These are phyloP conservation scores for Brettanomyces sp. DNA, from an alignment of 805 yeast genomes.

Conservation along the genomic window DNA sequence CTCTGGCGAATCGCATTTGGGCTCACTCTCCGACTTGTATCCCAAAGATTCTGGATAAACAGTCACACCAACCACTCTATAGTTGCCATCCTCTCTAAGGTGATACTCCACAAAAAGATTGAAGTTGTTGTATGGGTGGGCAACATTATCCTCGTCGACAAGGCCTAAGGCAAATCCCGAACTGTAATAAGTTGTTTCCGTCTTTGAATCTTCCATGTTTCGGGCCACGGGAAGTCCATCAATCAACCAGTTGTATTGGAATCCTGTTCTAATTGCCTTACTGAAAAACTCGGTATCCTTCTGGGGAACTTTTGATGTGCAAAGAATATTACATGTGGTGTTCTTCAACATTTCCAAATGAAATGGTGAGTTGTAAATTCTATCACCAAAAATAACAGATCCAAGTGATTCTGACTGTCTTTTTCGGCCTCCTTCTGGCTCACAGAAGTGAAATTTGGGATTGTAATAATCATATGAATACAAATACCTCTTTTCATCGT, in stretches of 20 bases:
- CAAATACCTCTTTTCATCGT: slow-evolving; percentile 42
- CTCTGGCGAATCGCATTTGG: slow-evolving; percentile 14
- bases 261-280: slow-evolving; percentile 72
- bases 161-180: slow-evolving; percentile 76
- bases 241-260: slow-evolving; percentile 82
- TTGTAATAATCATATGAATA: slow-evolving; percentile 80
- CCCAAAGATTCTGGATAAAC: slow-evolving; percentile 57
- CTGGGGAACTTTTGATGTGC: slow-evolving; percentile 50
- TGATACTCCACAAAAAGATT: slow-evolving; percentile 78
- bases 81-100: slow-evolving; percentile 52
- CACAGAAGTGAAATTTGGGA: slow-evolving; percentile 75
- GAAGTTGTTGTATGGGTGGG: slow-evolving; percentile 73
- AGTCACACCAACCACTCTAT: slow-evolving; percentile 84
- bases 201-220: slow-evolving; percentile 43
- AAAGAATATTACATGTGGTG: slow-evolving; percentile 57
- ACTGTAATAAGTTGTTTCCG: slow-evolving; percentile 58
- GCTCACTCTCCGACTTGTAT: slow-evolving; percentile 9
- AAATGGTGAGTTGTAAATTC: slow-evolving; percentile 90
- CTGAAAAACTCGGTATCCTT: slow-evolving; percentile 69
- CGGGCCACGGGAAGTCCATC: slow-evolving; percentile 94
- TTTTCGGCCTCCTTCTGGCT: slow-evolving; percentile 53
- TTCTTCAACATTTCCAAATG: slow-evolving; percentile 69
- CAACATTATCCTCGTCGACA: slow-evolving; percentile 42
- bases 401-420: slow-evolving; percentile 88
- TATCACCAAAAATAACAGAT: slow-evolving; percentile 87